Base-by-base conservation (phyloP, 1,284 basidiomycete species). In the Melanopsichium pennsylvanicum region DNA sequence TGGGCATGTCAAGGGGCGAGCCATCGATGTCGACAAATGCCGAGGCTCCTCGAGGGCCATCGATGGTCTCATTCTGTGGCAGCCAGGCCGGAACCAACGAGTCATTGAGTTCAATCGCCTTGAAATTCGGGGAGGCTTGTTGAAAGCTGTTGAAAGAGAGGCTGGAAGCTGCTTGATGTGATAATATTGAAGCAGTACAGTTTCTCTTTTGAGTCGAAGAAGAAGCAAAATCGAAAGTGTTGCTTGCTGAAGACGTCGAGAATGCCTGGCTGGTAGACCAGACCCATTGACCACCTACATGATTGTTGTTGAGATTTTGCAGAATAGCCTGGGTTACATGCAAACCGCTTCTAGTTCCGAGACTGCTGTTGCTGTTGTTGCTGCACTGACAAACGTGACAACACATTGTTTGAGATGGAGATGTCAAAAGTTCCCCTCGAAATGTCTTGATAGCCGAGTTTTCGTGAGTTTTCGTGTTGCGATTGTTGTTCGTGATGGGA, bases 301-400 rank as follows among this genome's bases (percentile, higher is more conserved):
- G 27, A 29, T 29, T 38, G 12, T 8, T 23, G 11, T 22, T 23
- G 48, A 32, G 33, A 32, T 22, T 32, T 42, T 10, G 16, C 29
- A 34, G 23, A 34, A 12, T 39, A 19, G n/a, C n/a, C n/a, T n/a
- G n/a, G n/a, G n/a, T n/a, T n/a, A n/a, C n/a, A n/a, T n/a, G n/a
- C n/a, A n/a, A n/a, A n/a, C n/a, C n/a, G n/a, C n/a, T n/a, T n/a
- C n/a, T n/a, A n/a, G n/a, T n/a, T n/a, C n/a, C n/a, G n/a, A 10
- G 10, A 19, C 27, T 31, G 27, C 13, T 29, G 8, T 29, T 29
- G 27, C 27, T 29, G 35, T 21, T n/a, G 23, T 12, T 26, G 29
- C 45, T 29, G 29, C 54, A 56, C 34, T 48, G 54, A 45, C 54
- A 56, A 21, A 43, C 33, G 54, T 56, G 54, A 33, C 19, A 7